These are phyloP conservation scores for Colletotrichum australisinense DNA, from an alignment of 2,329 filamentous ascomycete species.

Conservation along the genomic window DNA sequence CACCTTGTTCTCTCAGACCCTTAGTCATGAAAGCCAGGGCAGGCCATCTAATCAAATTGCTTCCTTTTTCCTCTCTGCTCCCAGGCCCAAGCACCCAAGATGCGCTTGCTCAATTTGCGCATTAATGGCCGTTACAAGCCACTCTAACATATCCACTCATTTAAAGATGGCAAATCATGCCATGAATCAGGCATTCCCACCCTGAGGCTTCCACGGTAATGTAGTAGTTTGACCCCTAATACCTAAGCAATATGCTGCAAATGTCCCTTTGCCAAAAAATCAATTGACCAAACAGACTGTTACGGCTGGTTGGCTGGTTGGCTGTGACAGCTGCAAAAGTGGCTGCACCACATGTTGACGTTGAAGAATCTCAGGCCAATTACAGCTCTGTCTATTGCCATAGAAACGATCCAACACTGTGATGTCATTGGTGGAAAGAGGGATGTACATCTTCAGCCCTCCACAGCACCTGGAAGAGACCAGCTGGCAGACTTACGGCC, in stretches of 20 bases:
- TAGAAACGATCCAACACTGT: slow-evolving; percentile 4
- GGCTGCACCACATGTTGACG: neutral
- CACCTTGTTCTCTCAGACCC: neutral
- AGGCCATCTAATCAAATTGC: neutral
- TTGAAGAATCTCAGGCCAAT: neutral
- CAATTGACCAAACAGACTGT: too few species aligned
- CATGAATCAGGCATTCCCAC: neutral
- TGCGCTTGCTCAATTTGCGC: neutral
- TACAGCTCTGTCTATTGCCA: slow-evolving; percentile 7
- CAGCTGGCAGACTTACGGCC: neutral
- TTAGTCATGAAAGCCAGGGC: neutral
- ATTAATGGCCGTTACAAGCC: slow-evolving; percentile 9
- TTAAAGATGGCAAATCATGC: neutral
- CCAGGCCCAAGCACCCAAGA: neutral
- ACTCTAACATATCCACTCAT: neutral
- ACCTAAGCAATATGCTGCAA: neutral
- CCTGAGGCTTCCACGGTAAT: neutral
- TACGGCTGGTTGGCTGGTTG: too few species aligned
- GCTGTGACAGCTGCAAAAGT: neutral
- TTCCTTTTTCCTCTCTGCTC: slow-evolving; percentile 3
- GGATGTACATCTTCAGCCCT: neutral
- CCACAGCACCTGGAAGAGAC: neutral
- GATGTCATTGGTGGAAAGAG: slow-evolving; percentile 15
- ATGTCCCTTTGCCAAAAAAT: neutral
- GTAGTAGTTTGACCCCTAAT: neutral